Conservation (phyloP, 139 green algal genomes). For the Closterium sp. region DNA sequence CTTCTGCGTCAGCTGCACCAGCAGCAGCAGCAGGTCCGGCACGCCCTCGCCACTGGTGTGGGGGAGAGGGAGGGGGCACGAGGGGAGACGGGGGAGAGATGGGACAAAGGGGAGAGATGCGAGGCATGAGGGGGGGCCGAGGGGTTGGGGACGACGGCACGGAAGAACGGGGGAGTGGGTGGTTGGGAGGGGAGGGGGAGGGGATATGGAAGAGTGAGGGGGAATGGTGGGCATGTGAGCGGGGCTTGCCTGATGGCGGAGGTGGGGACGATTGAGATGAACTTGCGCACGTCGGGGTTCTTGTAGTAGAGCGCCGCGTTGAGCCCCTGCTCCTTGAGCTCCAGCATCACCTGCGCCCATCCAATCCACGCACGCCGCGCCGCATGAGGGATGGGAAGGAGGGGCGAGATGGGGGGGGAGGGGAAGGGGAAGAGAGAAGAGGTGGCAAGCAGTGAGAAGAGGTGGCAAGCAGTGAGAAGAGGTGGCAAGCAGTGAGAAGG, state of each 20-base stretch:
- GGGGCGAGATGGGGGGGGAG: neutral
- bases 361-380: too few relatives aligned
- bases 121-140: neutral
- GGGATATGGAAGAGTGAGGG: too few relatives aligned
- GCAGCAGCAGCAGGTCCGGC: conserved; percentile 85
- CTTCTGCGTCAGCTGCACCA: conserved; percentile 93
- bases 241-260: conserved; percentile 75
- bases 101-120: neutral
- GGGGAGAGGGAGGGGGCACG: neutral
- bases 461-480: neutral
- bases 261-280: conserved; percentile 94
- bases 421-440: neutral
- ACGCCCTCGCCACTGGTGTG: conserved; percentile 64
- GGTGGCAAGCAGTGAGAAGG: neutral
- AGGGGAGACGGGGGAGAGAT: neutral
- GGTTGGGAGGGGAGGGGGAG: too few relatives aligned
- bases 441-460: neutral
- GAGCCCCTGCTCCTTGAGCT: conserved; percentile 73
- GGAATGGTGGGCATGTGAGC: neutral
- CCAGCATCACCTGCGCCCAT: conserved; percentile 34
- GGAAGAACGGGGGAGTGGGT: neutral
- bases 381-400: neutral
- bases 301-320: conserved; percentile 96
- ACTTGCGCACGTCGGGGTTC: conserved; percentile 85
- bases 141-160: too few relatives aligned